Base-by-base conservation (phyloP, 345 rosid species). In the Laguncularia racemosa region DNA sequence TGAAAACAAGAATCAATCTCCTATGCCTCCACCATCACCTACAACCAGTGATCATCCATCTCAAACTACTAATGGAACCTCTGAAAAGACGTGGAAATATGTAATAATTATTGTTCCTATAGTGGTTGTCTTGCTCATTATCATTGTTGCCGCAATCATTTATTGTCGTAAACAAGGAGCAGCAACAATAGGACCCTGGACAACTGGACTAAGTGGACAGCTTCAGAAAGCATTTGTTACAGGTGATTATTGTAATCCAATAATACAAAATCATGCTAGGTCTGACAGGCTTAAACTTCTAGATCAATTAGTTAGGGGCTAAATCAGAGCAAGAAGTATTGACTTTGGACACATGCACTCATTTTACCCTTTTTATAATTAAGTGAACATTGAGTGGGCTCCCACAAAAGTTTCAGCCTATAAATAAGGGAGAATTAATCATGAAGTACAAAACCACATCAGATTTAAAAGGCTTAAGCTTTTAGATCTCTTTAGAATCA, bases 161-260 rank as follows among this genome's bases (percentile, higher is more conserved):
- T 16, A 68, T 44, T 82, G 64, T 57, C 76, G 77, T 46, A 89
- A 72, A 57, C 74, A 53, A 53, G 87, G 84, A 55, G 84, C 71
- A 46, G 71, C 73, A 64, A 71, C 76, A 54, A 81, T 93, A 26
- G 70, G 86, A 63, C 99, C 99, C 19, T 93, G 99, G 97, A 93
- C 82, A 72, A 82, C 90, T 50, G 99, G 97, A 68, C 67, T 93
- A 23, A 93, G 97, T 67, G 97, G 92, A 67, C 97, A 93, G 74
- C 72, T 89, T 66, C 99, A 87, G 67, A 93, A 85, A 76, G 95
- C 95, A 60, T 89, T 93, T 59, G 71, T 89, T 56, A 83, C 95
- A 56, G 99, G 99, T 87, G 66, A 56, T 26, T 44, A 6, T 9
- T 9, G 11, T 33, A 4, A 33, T 6, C 40, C 40, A 8, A 26